Base-by-base conservation (phyloP, 106 monocot genomes). In the Apostasia ramifera region DNA sequence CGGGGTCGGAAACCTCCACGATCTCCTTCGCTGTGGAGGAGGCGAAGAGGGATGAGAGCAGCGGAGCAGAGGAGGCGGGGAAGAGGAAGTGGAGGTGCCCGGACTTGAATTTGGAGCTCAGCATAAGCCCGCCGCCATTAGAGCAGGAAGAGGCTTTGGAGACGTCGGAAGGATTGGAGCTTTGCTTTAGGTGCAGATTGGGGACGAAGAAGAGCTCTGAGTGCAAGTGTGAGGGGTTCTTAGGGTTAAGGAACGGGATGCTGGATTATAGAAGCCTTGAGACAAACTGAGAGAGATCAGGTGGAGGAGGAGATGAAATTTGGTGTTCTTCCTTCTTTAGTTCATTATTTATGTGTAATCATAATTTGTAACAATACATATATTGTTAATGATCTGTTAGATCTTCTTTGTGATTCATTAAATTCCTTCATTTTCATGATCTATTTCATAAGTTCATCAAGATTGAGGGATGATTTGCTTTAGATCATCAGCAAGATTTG, bases 51-150 rank as follows among this genome's bases (percentile, higher is more conserved):
- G 46, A 13, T 3, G 43, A 4, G 15, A 6, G 12, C 6, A n/a
- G 26, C 26, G 0, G 26, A 53, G 62, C 55, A 45, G 61, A 48
- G 8, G 40, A 6, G 46, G 45, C 26, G 2, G 69, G 69, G 66
- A 26, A 13, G 11, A 26, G 14, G 69, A 10, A 59, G 52, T 39
- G 49, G 57, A 40, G 59, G 53, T 70, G 73, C 46, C 72, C 78
- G 3, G 82, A 78, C 47, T 64, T 82, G 47, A 82, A 82, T 69
- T 43, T 82, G 7, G 82, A 82, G 54, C 70, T 82, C 3, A 61
- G 82, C 43, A 74, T 82, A 49, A 74, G 82, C 48, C 77, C 69
- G 47, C 77, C 82, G 1, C 52, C 46, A 3, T 63, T 53, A 45
- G 53, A 68, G 42, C 57, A 63, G 51, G 47, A 52, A 43, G 56